Base-by-base conservation (phyloP, 352 stramenopile genomes). In the Elongisporangium prolatum region DNA sequence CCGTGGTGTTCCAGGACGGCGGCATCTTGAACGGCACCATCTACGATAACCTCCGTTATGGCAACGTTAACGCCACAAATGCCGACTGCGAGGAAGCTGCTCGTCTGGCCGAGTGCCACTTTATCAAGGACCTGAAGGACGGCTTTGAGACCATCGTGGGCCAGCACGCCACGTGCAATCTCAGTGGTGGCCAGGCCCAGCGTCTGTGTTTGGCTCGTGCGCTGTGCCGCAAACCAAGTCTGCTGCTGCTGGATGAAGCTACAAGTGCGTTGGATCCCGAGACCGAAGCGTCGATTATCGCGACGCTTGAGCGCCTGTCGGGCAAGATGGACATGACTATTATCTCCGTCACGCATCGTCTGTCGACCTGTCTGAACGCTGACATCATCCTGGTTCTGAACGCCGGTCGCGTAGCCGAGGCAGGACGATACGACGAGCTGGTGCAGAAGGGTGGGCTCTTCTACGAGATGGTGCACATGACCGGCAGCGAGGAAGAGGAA, bases 261-360 rank as follows among this genome's bases (percentile, higher is more conserved):
- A 95, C 86, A 21, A 95, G 86, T 69, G 86, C 86, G 18, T 64
- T 95, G 68, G 86, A 95, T 48, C 86, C 86, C 0, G 84, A 93
- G 67, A 95, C 86, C 1, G 86, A 95, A 54, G 84, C 84, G 7
- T 93, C 86, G 11, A 93, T 95, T 53, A 76, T 95, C 17, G 72
- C 81, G 18, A 95, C 84, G 13, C 66, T 95, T 11, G 84, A 94
- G 62, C 82, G 83, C 4, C 67, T 94, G 38, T 80, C 81, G 52
- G 63, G 75, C 66, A 92, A 91, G 69, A 91, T 89, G 79, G 86
- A 88, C 68, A 94, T 93, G 82, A 94, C 86, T 50, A 94, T 95
- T 56, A 78, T 95, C 56, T 94, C 84, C 34, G 84, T 95, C n/a
- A 95, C 86, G 22, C 86, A 95, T 68, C 84, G 86, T n/a, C 71